phyloP scores from a whole-genome alignment of 192 early-diverging fungal genomes.

The Kickxella alabastrina region DNA sequence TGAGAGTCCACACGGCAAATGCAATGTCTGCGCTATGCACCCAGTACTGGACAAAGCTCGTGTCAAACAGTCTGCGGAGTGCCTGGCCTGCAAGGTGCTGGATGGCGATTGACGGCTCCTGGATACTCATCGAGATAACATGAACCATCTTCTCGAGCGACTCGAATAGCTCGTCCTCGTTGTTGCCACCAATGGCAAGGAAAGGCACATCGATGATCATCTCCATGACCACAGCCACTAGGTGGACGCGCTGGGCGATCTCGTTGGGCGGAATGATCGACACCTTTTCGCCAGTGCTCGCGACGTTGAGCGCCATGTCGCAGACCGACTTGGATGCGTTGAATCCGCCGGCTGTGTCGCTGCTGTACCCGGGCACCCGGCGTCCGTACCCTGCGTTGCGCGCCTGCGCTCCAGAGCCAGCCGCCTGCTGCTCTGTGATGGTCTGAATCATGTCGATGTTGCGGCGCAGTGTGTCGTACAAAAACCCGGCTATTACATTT shows the following conservation, averaged over 20 bases:
- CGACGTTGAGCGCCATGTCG: constrained; percentile 50
- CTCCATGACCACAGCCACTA: constrained; percentile 73
- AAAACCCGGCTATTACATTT: constrained; percentile 41
- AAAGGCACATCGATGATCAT: constrained; percentile 73
- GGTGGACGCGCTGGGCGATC: constrained; percentile 71
- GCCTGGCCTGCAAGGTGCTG: constrained; percentile 68
- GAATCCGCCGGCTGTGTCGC: constrained; percentile 1
- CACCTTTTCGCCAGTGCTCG: constrained; percentile 39
- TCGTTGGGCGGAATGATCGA: constrained; percentile 48
- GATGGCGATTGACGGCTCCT: constrained; percentile 66
- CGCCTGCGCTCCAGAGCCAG: constrained; percentile 24
- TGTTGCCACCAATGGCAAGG: constrained; percentile 70
- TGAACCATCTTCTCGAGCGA: constrained; percentile 71
- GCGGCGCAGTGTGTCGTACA: constrained; percentile 41
- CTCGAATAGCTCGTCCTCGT: constrained; percentile 60
- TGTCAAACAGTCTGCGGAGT: constrained; percentile 69
- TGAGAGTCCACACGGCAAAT: constrained; percentile 76
- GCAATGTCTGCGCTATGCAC: constrained; percentile 68
- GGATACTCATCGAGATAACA: constrained; percentile 70
- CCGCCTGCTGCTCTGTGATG: constrained; percentile 47
- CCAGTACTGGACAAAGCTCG: constrained; percentile 74
- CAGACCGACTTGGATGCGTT: constrained; percentile 28
- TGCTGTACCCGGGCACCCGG: constrained; percentile 17
- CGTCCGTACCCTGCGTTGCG: constrained; percentile 38
- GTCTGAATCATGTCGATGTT: constrained; percentile 50